Evolutionary conservation across 225 moss, liverwort and hornwort genomes (phyloP).

Genomic region (Sphagnum contortum): DNA sequence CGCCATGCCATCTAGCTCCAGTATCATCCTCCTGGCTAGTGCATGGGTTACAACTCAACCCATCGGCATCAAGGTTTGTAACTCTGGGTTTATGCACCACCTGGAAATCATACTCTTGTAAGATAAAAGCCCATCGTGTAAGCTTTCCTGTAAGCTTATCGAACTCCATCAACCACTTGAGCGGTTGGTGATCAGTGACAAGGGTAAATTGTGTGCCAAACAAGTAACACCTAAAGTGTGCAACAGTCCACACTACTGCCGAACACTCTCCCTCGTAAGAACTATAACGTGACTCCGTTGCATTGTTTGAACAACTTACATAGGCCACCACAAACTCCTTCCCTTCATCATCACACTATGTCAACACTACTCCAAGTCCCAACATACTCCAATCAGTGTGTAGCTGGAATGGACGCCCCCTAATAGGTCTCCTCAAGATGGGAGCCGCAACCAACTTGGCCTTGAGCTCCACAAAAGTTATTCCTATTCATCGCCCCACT

Average conservation of each 20-base stretch:
- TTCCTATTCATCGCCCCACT: background rate
- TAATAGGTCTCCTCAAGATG: background rate
- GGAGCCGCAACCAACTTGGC: no score
- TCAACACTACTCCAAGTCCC: background rate
- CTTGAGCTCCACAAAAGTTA: no score
- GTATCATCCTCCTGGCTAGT: background rate
- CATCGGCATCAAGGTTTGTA: background rate
- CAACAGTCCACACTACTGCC: background rate
- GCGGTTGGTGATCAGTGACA: background rate
- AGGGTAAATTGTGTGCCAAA: background rate
- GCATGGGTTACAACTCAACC: background rate
- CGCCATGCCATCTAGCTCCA: background rate
- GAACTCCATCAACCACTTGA: constrained; percentile 1
- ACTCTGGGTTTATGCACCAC: background rate
- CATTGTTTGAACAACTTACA: no score
- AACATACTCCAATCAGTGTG: background rate
- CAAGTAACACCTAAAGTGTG: background rate
- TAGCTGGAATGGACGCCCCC: background rate
- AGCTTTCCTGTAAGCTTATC: background rate
- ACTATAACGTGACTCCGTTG: background rate
- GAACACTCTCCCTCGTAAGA: background rate
- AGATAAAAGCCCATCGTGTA: background rate
- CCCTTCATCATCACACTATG: background rate
- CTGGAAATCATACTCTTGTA: background rate
- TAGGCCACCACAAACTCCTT: constrained; percentile 1